These are phyloP conservation scores for Leishmania arabica DNA, from an alignment of 208 protist species.

Conservation along the genomic window DNA sequence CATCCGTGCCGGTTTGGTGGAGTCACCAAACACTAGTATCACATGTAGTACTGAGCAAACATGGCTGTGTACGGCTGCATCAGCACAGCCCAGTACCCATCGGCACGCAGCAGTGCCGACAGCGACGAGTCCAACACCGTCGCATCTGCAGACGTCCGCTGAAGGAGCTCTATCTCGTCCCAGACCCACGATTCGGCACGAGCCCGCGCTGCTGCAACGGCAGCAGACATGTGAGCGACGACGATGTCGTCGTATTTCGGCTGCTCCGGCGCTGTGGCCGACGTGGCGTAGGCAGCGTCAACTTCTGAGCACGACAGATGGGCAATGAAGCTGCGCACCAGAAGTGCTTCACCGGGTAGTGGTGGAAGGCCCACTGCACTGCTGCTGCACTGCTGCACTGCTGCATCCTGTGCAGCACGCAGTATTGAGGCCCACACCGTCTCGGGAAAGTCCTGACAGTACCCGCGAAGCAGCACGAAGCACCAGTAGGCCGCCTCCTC, in stretches of 20 bases:
- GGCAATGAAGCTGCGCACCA: conserved; percentile 28
- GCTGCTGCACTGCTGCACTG: neutral
- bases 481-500: conserved; percentile 22
- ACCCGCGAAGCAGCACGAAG: conserved; percentile 22
- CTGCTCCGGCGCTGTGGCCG: neutral
- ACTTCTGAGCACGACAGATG: conserved; percentile 15
- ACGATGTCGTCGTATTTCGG: neutral
- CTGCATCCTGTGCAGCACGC: conserved; percentile 12
- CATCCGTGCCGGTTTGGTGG: neutral
- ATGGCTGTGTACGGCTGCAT: conserved; percentile 33
- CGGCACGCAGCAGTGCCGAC: conserved; percentile 15
- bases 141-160: neutral
- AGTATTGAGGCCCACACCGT: conserved; percentile 24
- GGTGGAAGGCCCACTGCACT: neutral
- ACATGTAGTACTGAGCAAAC: conserved; percentile 20
- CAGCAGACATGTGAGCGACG: neutral
- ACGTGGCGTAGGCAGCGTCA: neutral
- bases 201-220: conserved; percentile 8
- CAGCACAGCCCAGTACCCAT: conserved; percentile 29
- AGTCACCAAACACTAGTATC: neutral
- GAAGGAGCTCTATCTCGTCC: conserved; percentile 18
- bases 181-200: conserved; percentile 5
- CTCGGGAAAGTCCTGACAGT: conserved; percentile 24
- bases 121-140: neutral
- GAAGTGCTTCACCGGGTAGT: conserved; percentile 16